Evolutionary conservation across 2,329 filamentous ascomycete genomes (phyloP).

Genomic region (Alternaria ventricosa): DNA sequence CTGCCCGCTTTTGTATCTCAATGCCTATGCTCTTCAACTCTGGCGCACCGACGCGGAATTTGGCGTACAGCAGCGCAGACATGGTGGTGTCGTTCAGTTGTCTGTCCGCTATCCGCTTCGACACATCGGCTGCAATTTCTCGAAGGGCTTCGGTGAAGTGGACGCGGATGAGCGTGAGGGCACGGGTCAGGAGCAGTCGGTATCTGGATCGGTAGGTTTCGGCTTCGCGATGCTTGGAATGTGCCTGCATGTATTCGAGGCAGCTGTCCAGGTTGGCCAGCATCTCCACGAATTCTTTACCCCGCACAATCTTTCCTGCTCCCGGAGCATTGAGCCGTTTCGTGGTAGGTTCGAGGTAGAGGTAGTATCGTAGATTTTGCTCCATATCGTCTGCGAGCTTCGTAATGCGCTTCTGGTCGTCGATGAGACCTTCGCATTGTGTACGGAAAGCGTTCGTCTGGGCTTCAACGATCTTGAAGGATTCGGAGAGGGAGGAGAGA

Average conservation of each 20-base stretch:
- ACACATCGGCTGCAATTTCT: conserved; percentile 67
- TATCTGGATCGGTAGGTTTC: conserved; percentile 89
- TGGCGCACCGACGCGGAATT: conserved; percentile 70
- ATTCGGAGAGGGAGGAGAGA: conserved; percentile 79
- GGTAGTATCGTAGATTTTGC: conserved; percentile 91
- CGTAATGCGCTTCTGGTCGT: conserved; percentile 80
- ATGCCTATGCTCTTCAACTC: conserved; percentile 70
- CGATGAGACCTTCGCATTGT: conserved; percentile 86
- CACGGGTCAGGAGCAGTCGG: conserved; percentile 75
- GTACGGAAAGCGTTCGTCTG: conserved; percentile 94
- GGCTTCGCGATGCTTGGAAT: conserved; percentile 85
- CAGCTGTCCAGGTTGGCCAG: conserved; percentile 86
- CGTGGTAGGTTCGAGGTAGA: conserved; percentile 89
- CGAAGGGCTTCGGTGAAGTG: conserved; percentile 69
- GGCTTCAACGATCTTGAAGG: conserved; percentile 84
- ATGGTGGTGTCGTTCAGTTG: conserved; percentile 75
- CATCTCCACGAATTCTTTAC: conserved; percentile 86
- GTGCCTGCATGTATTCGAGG: conserved; percentile 87
- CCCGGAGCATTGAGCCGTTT: conserved; percentile 90
- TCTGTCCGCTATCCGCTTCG: conserved; percentile 68
- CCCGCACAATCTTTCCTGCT: conserved; percentile 82
- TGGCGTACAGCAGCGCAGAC: conserved; percentile 73
- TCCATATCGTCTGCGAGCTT: conserved; percentile 83
- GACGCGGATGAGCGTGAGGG: conserved; percentile 70
- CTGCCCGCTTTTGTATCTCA: conserved; percentile 71